Percentiles rank a stretch among this genome's conserved stretches.
These are phyloP conservation scores for Arachnopeziza araneosa DNA, from an alignment of 2,329 filamentous ascomycete species.

Conservation along the genomic window DNA sequence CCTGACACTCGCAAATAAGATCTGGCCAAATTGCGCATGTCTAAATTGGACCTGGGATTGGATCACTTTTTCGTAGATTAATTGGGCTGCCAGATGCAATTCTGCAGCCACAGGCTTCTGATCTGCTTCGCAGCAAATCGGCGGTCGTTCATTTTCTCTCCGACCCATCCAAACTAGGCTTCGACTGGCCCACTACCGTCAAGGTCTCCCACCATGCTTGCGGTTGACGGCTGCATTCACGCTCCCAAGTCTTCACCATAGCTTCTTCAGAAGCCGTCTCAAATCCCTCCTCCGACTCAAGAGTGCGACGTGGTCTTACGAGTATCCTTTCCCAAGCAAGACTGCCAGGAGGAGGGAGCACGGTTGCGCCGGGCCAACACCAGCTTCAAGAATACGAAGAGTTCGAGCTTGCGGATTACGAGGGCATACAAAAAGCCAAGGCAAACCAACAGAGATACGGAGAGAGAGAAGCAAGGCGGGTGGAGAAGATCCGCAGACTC, in stretches of 20 bases:
- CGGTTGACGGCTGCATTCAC: not conserved
- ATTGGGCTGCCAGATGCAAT: not conserved
- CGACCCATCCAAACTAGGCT: not conserved
- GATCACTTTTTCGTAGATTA: not conserved
- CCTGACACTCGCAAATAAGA: too few species aligned
- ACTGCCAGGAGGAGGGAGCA: not conserved
- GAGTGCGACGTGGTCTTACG: not conserved
- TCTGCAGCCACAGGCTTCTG: not conserved
- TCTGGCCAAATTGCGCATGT: not conserved
- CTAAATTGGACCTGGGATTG: not conserved
- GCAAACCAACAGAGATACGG: slow-evolving; percentile 6
- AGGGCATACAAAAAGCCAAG: slow-evolving; percentile 8
- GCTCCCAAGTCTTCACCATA: not conserved
- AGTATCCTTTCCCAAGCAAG: not conserved
- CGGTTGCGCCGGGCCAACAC: slow-evolving; percentile 1
- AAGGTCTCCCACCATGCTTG: not conserved
- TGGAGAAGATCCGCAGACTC: slow-evolving; percentile 56
- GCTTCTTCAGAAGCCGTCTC: not conserved
- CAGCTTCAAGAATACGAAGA: slow-evolving; percentile 19
- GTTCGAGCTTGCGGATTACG: slow-evolving; percentile 29
- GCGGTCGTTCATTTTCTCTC: not conserved
- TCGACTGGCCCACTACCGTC: not conserved
- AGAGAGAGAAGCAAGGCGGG: slow-evolving; percentile 38
- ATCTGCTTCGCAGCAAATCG: not conserved
- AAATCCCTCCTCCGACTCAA: not conserved